Percentiles rank a stretch among this genome's conserved stretches.
phyloP scores from a whole-genome alignment of 2,329 filamentous ascomycete genomes.

The Exophiala spinifera region DNA sequence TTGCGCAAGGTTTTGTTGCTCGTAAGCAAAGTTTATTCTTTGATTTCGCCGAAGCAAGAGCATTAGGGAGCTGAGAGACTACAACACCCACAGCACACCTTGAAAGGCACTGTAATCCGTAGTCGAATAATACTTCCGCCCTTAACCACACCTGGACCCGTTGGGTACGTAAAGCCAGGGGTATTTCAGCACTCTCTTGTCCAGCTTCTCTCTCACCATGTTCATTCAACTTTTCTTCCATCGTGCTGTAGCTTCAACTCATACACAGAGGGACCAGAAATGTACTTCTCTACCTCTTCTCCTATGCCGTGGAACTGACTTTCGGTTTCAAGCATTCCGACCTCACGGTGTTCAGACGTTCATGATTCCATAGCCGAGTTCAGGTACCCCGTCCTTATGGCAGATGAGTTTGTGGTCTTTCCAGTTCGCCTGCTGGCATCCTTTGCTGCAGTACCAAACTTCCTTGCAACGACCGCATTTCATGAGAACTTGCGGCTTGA shows the following conservation, averaged over 20 bases:
- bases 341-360: background rate
- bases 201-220: background rate
- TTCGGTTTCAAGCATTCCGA: background rate
- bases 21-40: background rate
- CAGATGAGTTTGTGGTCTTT: conserved; percentile 14
- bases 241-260: background rate
- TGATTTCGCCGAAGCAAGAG: background rate
- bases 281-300: background rate
- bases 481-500: conserved; percentile 4
- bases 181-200: background rate
- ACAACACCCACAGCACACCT: background rate
- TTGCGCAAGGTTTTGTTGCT: background rate
- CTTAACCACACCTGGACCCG: background rate
- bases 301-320: background rate
- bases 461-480: conserved; percentile 10
- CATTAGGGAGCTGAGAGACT: background rate
- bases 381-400: background rate
- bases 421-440: conserved; percentile 12
- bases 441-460: conserved; percentile 8
- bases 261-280: background rate
- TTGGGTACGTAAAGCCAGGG: background rate
- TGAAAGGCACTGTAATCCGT: background rate
- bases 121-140: background rate
- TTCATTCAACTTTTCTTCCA: background rate
- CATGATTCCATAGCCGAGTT: background rate